These are phyloP conservation scores for Arabidopsis arenosa DNA, from an alignment of 345 rosid genomes.

Conservation along the genomic window DNA sequence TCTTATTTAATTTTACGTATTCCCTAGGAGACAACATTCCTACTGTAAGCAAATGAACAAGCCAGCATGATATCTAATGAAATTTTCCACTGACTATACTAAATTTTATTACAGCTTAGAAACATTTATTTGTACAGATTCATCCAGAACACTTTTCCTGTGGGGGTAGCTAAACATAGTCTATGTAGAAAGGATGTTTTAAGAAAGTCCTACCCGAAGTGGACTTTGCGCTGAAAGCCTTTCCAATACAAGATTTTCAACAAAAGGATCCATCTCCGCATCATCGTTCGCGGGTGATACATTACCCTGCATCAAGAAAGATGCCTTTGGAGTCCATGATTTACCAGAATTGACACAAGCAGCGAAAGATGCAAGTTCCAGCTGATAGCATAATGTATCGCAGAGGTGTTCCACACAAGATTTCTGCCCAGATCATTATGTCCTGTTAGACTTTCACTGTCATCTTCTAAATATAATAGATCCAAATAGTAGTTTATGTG, in stretches of 20 bases:
- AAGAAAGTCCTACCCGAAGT: slow-evolving; percentile 66
- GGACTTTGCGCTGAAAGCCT: slow-evolving; percentile 96
- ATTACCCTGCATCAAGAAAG: slow-evolving; percentile 67
- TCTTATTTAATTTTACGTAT: background rate
- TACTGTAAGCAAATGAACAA: slow-evolving; percentile 9
- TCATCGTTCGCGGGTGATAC: slow-evolving; percentile 56
- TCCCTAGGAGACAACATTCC: slow-evolving; percentile 21
- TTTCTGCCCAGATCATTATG: slow-evolving; percentile 59
- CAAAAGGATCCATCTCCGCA: slow-evolving; percentile 70
- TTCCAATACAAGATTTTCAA: slow-evolving; percentile 93
- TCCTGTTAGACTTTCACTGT: slow-evolving; percentile 41
- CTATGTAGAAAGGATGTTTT: background rate
- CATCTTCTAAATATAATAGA: slow-evolving; percentile 26
- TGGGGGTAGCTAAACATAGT: slow-evolving; percentile 21
- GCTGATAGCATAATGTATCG: slow-evolving; percentile 78
- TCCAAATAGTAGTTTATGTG: slow-evolving; percentile 6
- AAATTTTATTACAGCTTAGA: slow-evolving; percentile 8
- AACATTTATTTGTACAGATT: slow-evolving; percentile 17
- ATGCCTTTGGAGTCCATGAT: slow-evolving; percentile 75
- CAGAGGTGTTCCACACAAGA: slow-evolving; percentile 90
- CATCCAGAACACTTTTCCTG: slow-evolving; percentile 16
- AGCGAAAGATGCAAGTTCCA: slow-evolving; percentile 90
- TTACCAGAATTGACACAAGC: slow-evolving; percentile 86
- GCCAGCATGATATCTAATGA: slow-evolving; percentile 6
- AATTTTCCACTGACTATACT: background rate